Conservation (phyloP, 2,329 filamentous ascomycete genomes). For the Chrysoporthe puriensis region DNA sequence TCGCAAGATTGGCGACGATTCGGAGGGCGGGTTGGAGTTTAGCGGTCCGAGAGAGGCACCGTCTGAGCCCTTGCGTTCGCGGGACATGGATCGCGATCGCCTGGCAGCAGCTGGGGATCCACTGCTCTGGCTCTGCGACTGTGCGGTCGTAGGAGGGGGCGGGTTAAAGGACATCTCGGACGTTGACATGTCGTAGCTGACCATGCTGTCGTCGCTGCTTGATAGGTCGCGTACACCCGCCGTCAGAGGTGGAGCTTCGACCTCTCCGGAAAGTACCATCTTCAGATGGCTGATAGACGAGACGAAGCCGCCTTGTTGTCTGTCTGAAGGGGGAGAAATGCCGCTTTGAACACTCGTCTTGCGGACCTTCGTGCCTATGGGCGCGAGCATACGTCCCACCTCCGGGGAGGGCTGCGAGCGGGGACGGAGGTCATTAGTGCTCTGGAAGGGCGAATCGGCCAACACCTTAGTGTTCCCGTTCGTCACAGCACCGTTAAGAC, state of each 20-base stretch:
- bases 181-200: slow-evolving; percentile 70
- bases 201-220: slow-evolving; percentile 68
- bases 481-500: slow-evolving; percentile 54
- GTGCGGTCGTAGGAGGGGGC: slow-evolving; percentile 36
- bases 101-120: slow-evolving; percentile 33
- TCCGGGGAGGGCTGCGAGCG: slow-evolving; percentile 46
- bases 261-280: slow-evolving; percentile 60
- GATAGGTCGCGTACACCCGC: slow-evolving; percentile 50
- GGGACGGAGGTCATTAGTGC: slow-evolving; percentile 55
- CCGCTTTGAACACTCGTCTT: slow-evolving; percentile 60
- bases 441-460: slow-evolving; percentile 50
- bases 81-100: slow-evolving; percentile 36
- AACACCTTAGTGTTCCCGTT: slow-evolving; percentile 40
- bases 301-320: slow-evolving; percentile 52
- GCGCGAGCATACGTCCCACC: slow-evolving; percentile 35
- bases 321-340: slow-evolving; percentile 47
- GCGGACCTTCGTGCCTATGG: slow-evolving; percentile 47
- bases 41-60: slow-evolving; percentile 42
- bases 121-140: slow-evolving; percentile 37
- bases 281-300: slow-evolving; percentile 68
- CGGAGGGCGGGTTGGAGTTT: slow-evolving; percentile 47
- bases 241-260: slow-evolving; percentile 41
- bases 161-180: slow-evolving; percentile 68
- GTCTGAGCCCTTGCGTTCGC: slow-evolving; percentile 38
- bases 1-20: slow-evolving; percentile 36